Percentiles rank a stretch among this genome's conserved stretches.
These are phyloP conservation scores for Debaryomyces tyrocola DNA, from an alignment of 805 yeast species.

Conservation along the genomic window DNA sequence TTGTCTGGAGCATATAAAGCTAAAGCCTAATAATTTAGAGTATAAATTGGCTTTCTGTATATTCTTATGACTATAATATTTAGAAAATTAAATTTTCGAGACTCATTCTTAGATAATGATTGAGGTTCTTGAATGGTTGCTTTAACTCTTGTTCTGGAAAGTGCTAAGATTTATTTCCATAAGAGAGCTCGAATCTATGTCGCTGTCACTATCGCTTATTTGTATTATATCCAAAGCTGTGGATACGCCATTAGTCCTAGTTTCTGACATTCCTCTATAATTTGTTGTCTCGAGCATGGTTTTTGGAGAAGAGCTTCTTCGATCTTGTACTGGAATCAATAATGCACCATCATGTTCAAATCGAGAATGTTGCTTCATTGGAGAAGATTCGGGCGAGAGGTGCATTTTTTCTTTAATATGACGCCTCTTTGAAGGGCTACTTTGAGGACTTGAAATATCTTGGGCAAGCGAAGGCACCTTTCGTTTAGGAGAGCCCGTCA, in stretches of 20 bases:
- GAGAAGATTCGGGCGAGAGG: background rate
- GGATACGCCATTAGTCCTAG: too few species aligned
- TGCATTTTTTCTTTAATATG: background rate
- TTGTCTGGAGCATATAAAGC: too few species aligned
- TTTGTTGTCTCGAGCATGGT: background rate
- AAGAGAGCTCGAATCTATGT: too few species aligned
- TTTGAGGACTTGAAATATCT: background rate
- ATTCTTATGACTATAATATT: too few species aligned
- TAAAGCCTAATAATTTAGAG: too few species aligned
- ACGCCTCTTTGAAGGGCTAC: slow-evolving; percentile 2
- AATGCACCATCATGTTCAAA: background rate
- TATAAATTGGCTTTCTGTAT: too few species aligned
- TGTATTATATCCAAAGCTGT: too few species aligned
- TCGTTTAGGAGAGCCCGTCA: background rate
- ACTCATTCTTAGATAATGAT: too few species aligned
- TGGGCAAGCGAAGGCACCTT: background rate
- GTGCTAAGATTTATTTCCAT: background rate
- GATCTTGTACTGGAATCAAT: background rate
- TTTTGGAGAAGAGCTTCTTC: background rate
- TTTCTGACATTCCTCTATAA: too few species aligned
- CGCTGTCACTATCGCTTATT: too few species aligned
- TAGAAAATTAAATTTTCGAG: too few species aligned
- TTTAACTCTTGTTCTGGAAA: background rate
- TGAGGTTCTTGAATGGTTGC: too few species aligned
- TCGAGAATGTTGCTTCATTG: background rate